A percentile compares a stretch with the other conserved stretches of the same genome.
phyloP scores from a whole-genome alignment of 345 rosid species.

The Eucalyptus cloeziana region DNA sequence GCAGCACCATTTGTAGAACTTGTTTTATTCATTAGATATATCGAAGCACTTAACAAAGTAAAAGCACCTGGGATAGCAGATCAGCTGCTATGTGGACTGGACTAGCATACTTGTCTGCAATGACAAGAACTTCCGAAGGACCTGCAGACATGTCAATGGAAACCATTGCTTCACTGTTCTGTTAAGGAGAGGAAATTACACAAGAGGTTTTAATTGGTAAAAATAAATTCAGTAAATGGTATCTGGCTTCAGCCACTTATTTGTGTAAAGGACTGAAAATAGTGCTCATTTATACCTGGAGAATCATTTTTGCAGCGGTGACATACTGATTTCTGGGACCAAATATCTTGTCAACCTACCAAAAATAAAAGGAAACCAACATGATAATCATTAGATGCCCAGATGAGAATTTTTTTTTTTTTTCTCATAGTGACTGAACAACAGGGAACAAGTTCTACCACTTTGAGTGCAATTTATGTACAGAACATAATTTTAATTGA shows the following conservation, averaged over 20 bases:
- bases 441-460: neutral
- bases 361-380: neutral
- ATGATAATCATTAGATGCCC: neutral
- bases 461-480: neutral
- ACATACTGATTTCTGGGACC: conserved; percentile 97
- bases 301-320: conserved; percentile 95
- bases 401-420: neutral
- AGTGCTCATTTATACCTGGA: conserved; percentile 38
- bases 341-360: conserved; percentile 83
- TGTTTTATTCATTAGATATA: neutral
- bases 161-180: conserved; percentile 98
- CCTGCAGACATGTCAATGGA: conserved; percentile 99
- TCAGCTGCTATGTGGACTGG: conserved; percentile 92
- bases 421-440: neutral
- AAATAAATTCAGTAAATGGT: neutral
- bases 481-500: fast-evolving
- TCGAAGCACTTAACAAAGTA: neutral
- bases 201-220: neutral
- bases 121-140: conserved; percentile 90
- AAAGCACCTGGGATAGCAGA: conserved; percentile 73
- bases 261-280: neutral
- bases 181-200: neutral
- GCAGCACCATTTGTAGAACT: neutral
- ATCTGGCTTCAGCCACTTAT: neutral
- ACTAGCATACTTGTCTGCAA: conserved; percentile 72